Base-by-base conservation (phyloP, 306 rosid species). In the Cicer arietinum region DNA sequence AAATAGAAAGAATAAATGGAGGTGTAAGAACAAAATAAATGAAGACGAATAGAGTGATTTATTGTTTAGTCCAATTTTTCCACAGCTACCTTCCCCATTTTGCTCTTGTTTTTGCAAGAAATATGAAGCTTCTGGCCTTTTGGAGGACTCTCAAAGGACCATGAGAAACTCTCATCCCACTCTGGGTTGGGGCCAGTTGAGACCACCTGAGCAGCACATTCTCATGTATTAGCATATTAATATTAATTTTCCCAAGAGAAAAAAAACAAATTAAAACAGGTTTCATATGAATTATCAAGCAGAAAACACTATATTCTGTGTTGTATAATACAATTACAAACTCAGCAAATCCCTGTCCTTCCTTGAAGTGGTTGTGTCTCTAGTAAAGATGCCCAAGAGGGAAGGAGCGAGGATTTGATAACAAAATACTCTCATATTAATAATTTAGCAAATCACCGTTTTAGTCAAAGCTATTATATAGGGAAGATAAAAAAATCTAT, bases 91-190 rank as follows among this genome's bases (percentile, higher is more conserved):
- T 91, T 94, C 64, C 98, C 98, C 96, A 94, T 88, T 85, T 91
- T 94, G 91, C 98, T 94, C 84, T 94, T 94, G 83, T 94, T 94
- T 89, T 94, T 94, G 92, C 98, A 94, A 73, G 98, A 94, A 85
- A 94, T 94, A 61, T 91, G 97, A 74, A 94, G 97, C 81, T 94
- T 94, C 75, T 94, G 98, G 88, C 98, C 97, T 86, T 94, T 94
- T 5, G 98, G 98, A 67, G 98, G 97, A 81, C 98, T 94, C 89
- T 94, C 98, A 80, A 94, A 94, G 84, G 97, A 79, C 98, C 98
- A 94, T 53, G 89, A 70, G 84, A 94, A 94, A 87, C 85, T 91
- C 88, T 94, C 98, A 58, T 94, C 98, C 97, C 97, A 91, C 48
- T 94, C 96, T 20, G 98, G 97, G 74, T 89, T 91, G 6, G 98